Conservation (phyloP, 805 yeast genomes). For the Yarrowia porcina region DNA sequence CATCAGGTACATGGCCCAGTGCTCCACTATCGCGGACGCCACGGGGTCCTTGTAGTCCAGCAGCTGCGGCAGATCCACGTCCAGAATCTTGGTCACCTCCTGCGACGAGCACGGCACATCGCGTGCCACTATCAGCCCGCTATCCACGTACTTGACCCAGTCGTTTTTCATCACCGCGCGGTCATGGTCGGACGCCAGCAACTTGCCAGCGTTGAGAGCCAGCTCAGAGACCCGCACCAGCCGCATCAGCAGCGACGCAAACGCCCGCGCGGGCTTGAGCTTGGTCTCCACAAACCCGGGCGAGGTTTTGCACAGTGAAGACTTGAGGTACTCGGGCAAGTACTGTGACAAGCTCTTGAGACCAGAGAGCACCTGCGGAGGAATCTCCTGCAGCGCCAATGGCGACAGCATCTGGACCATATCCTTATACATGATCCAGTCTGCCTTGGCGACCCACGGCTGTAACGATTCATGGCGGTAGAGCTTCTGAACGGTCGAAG, state of each 20-base stretch:
- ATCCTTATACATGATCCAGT: conserved; percentile 55
- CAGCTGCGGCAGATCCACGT: conserved; percentile 35
- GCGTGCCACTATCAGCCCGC: conserved; percentile 45
- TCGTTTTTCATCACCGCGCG: conserved; percentile 52
- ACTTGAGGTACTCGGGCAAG: conserved; percentile 43
- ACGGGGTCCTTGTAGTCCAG: conserved; percentile 29
- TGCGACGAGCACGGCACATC: conserved; percentile 49
- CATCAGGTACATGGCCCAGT: conserved; percentile 43
- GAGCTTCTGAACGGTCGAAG: conserved; percentile 60
- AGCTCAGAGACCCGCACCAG: conserved; percentile 54
- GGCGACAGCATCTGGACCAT: conserved; percentile 60
- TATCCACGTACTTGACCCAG: conserved; percentile 53
- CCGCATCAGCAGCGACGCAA: conserved; percentile 52
- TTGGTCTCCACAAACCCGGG: conserved; percentile 51
- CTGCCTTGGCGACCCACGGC: conserved; percentile 69
- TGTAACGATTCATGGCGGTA: conserved; percentile 48
- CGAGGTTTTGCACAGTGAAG: conserved; percentile 43
- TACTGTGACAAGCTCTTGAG: conserved; percentile 52
- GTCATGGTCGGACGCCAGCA: conserved; percentile 46
- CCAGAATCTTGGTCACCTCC: conserved; percentile 33
- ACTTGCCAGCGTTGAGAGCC: conserved; percentile 48
- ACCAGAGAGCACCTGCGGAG: conserved; percentile 52
- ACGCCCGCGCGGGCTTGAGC: conserved; percentile 51
- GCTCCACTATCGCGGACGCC: conserved; percentile 31
- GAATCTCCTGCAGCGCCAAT: conserved; percentile 55